These are phyloP conservation scores for Hymenoscyphus linearis DNA, from an alignment of 2,329 filamentous ascomycete species.

Conservation along the genomic window DNA sequence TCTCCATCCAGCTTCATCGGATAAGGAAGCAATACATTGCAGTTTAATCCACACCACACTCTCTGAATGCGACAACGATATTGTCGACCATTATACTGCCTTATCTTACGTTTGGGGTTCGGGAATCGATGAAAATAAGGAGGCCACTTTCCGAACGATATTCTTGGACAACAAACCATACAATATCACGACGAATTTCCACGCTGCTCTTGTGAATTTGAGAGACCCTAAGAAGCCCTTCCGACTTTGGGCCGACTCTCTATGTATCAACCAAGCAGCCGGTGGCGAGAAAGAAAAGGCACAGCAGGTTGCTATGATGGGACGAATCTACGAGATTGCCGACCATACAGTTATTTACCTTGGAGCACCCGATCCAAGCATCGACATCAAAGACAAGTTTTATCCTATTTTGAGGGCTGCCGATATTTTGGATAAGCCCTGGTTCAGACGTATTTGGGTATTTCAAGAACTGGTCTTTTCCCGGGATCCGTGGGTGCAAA, in stretches of 20 bases:
- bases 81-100: constrained; percentile 10
- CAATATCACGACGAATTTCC: constrained; percentile 8
- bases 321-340: constrained; percentile 2
- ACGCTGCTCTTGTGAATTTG: constrained; percentile 13
- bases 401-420: neutral
- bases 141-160: neutral
- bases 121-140: neutral
- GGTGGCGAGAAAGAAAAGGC: constrained; percentile 14
- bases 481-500: constrained; percentile 9
- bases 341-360: constrained; percentile 6
- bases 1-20: constrained; percentile 5
- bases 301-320: constrained; percentile 3
- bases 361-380: neutral
- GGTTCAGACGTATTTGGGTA: constrained; percentile 12
- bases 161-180: constrained; percentile 8
- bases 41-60: constrained; percentile 7
- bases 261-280: constrained; percentile 11
- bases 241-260: constrained; percentile 13
- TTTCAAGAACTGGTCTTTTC: constrained; percentile 12
- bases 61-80: constrained; percentile 7
- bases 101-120: constrained; percentile 18
- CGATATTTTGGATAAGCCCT: neutral
- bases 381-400: neutral
- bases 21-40: constrained; percentile 5
- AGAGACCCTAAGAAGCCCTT: neutral